A percentile compares a stretch with the other conserved stretches of the same genome.
phyloP scores from a whole-genome alignment of 257 asterid genomes.

The Solanum appendiculatum region DNA sequence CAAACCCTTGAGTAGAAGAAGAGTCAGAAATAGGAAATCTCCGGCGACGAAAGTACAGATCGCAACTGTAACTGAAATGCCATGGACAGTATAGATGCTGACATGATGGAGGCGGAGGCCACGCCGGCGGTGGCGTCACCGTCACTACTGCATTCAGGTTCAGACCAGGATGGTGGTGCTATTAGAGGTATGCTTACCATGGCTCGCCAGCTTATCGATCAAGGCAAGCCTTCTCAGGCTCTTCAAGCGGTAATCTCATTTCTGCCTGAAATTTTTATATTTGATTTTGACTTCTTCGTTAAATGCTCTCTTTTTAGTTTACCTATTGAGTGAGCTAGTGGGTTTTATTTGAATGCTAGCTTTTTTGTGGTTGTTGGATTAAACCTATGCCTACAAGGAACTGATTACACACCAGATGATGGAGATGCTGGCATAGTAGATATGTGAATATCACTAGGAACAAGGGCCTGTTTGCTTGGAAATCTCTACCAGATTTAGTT shows the following conservation, averaged over 20 bases:
- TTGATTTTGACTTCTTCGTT: background rate
- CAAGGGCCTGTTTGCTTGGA: background rate
- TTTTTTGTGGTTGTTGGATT: background rate
- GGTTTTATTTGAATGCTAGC: background rate
- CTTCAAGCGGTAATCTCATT: constrained; percentile 60
- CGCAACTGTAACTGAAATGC: constrained; percentile 21
- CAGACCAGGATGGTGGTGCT: constrained; percentile 32
- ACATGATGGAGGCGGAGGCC: constrained; percentile 69
- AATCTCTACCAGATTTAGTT: background rate
- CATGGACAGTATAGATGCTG: constrained; percentile 53
- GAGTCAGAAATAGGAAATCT: background rate
- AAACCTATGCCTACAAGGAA: background rate
- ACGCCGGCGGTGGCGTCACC: constrained; percentile 8
- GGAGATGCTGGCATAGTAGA: background rate
- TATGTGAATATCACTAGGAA: background rate
- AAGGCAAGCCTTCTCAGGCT: constrained; percentile 82
- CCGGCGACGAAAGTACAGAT: background rate
- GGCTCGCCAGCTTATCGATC: constrained; percentile 73
- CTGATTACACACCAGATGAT: background rate
- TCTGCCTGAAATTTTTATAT: background rate
- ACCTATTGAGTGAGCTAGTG: background rate
- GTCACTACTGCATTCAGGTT: constrained; percentile 1
- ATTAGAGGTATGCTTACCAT: constrained; percentile 40
- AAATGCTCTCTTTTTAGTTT: background rate
- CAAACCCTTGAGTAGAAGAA: background rate